Conservation (phyloP, 2,329 filamentous ascomycete genomes). For the Neofusicoccum kwambonambiense region DNA sequence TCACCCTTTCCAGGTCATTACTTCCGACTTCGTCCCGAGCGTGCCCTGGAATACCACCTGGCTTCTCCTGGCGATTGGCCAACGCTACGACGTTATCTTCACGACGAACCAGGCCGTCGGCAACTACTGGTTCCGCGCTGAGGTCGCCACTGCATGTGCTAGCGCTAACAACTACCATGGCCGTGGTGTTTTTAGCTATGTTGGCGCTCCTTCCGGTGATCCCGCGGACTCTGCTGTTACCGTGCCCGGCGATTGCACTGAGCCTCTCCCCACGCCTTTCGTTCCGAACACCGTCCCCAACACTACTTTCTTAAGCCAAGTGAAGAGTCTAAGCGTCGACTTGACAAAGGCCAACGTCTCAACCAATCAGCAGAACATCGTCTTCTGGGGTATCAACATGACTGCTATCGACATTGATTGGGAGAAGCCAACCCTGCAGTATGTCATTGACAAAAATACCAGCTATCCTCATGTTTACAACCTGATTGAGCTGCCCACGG, state of each 20-base stretch:
- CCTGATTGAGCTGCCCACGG: slow-evolving; percentile 40
- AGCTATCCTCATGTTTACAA: slow-evolving; percentile 41
- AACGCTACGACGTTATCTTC: slow-evolving; percentile 48
- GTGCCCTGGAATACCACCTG: slow-evolving; percentile 33
- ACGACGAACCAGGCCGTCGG: slow-evolving; percentile 39
- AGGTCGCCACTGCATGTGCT: slow-evolving; percentile 37
- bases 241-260: slow-evolving; percentile 27
- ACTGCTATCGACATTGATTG: slow-evolving; percentile 44
- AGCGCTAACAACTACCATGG: slow-evolving; percentile 33
- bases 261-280: slow-evolving; percentile 23
- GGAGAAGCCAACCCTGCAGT: slow-evolving; percentile 46
- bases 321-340: slow-evolving; percentile 34
- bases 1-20: slow-evolving; percentile 33
- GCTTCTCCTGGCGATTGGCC: slow-evolving; percentile 42
- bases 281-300: slow-evolving; percentile 38
- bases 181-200: slow-evolving; percentile 37
- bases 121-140: slow-evolving; percentile 46
- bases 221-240: slow-evolving; percentile 24
- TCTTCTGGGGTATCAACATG: slow-evolving; percentile 41
- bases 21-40: slow-evolving; percentile 33
- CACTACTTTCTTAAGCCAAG: slow-evolving; percentile 30
- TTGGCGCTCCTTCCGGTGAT: slow-evolving; percentile 22
- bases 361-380: slow-evolving; percentile 39
- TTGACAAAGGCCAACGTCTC: slow-evolving; percentile 30
- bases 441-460: slow-evolving; percentile 42